Base-by-base conservation (phyloP, 2,329 filamentous ascomycete species). In the Fusarium algeriense region DNA sequence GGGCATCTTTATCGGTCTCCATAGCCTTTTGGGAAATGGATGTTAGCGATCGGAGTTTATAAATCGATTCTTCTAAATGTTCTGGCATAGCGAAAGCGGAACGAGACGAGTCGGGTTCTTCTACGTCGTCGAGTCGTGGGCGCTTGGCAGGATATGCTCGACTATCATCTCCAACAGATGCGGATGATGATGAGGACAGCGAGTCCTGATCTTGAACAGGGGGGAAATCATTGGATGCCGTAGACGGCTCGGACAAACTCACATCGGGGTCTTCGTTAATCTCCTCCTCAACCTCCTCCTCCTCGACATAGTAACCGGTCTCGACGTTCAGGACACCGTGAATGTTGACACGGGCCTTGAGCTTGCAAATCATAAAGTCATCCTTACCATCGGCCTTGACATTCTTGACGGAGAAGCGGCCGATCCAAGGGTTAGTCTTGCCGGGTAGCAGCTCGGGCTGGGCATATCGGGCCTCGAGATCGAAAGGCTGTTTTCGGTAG, bases 361-460 rank as follows among this genome's bases (percentile, higher is more conserved):
- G 91, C 87, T 99, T 99, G 92, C 96, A 99, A 79, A 98, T 97
- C 95, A 99, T 98, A 83, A 98, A 99, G 81, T 98, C 96, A 67
- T 97, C 93, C 81, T 96, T 95, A 74, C 91, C 89, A 79, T 97
- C 94, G 43, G 94, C 92, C 88, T 98, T 95, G 79, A 99, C 95
- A 48, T 93, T 93, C 89, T 99, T 99, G 81, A 99, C 94, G 44
- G 95, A 97, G 86, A 99, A 99, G 73, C 94, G 91, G 62, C 96
- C 96, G 75, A 99, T 98, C 93, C 95, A 98, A 50, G 96, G 93
- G 81, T 94, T 93, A 69, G 92, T 87, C 87, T 95, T 97, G 78
- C 95, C 94, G 20, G 96, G 96, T 12, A 99, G 90, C 59, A 88
- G 83, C 48, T 97, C 94, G 23, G 95, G 93, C 79, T 95, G 93